Base-by-base conservation (phyloP, 371 early-diverging fungal genomes). In the Mortierella sp. region DNA sequence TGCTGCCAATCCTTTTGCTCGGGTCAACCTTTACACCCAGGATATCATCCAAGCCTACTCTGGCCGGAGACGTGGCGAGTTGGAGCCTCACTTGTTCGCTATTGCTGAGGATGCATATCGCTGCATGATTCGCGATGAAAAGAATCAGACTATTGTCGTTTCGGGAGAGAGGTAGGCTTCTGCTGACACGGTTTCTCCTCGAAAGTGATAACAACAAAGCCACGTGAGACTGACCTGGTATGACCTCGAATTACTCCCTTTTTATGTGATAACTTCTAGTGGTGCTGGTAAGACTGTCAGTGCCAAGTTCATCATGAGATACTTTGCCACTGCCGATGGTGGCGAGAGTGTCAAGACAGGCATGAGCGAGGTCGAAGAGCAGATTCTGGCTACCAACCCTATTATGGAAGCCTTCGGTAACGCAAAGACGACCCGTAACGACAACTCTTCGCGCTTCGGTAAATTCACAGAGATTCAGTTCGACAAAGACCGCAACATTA, bases 351-450 rank as follows among this genome's bases (percentile, higher is more conserved):
- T 62, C 62, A 68, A 67, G 53, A 50, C 83, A 25, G 87, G 89
- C 1, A 90, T 93, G 88, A 93, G 93, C 50, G 91, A 91, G 66
- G 92, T 93, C 0, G 95, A 95, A 81, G 91, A 93, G 70, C 93
- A 93, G 84, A 92, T 95, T 72, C 74, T 94, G 86, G 93, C 98
- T 16, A 97, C 99, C 62, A 99, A 99, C 83, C 99, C 99, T 21
- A 96, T 99, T 77, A 92, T 99, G 87, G 99, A 99, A 90, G 95
- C 98, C 23, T 99, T 99, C 85, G 99, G 99, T 82, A 99, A 99
- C 88, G 98, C 99, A 62, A 99, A 99, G 84, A 99, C 99, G n/a
- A 95, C 97, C 1, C 88, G 98, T 82, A 99, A 99, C 84, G 97
- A 99, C 84, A 99, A 99, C 85, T 93, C 93, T 65, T 97, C 98